Evolutionary conservation across 1,139 yeast genomes (phyloP).

Genomic region (Eremothecium coryli): DNA sequence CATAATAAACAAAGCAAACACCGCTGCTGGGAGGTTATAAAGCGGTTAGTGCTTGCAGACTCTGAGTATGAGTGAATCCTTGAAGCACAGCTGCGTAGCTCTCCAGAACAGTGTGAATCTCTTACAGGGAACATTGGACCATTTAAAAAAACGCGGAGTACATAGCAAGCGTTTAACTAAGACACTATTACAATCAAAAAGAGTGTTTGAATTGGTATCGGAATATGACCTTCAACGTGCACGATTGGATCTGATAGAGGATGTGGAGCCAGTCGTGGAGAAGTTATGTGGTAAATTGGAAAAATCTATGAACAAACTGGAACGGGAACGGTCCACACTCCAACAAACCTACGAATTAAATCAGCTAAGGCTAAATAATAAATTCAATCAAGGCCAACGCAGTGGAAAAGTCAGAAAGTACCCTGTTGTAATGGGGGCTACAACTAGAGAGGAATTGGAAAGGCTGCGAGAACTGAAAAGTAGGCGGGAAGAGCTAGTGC

Average conservation of each 20-base stretch:
- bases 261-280: slow-evolving; percentile 33
- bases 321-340: slow-evolving; percentile 29
- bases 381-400: slow-evolving; percentile 13
- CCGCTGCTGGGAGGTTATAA: too few species aligned
- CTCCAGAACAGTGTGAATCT: slow-evolving; percentile 18
- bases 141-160: slow-evolving; percentile 13
- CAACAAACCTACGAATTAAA: slow-evolving; percentile 32
- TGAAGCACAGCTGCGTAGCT: slow-evolving; percentile 18
- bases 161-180: slow-evolving; percentile 19
- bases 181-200: slow-evolving; percentile 23
- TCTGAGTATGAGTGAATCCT: slow-evolving; percentile 20
- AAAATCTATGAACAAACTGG: slow-evolving; percentile 32
- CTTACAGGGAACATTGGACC: slow-evolving; percentile 16
- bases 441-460: slow-evolving; percentile 33
- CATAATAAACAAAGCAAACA: too few species aligned
- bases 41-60: too few species aligned
- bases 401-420: slow-evolving; percentile 16
- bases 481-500: slow-evolving; percentile 31
- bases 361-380: slow-evolving; percentile 26
- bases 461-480: slow-evolving; percentile 31
- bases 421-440: slow-evolving; percentile 26
- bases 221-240: slow-evolving; percentile 34
- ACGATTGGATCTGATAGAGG: slow-evolving; percentile 29
- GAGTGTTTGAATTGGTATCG: slow-evolving; percentile 33
- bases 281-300: slow-evolving; percentile 32